A percentile compares a stretch with the other conserved stretches of the same genome.
Conservation (phyloP, 352 stramenopile genomes). For the Pythium aristosporum region DNA sequence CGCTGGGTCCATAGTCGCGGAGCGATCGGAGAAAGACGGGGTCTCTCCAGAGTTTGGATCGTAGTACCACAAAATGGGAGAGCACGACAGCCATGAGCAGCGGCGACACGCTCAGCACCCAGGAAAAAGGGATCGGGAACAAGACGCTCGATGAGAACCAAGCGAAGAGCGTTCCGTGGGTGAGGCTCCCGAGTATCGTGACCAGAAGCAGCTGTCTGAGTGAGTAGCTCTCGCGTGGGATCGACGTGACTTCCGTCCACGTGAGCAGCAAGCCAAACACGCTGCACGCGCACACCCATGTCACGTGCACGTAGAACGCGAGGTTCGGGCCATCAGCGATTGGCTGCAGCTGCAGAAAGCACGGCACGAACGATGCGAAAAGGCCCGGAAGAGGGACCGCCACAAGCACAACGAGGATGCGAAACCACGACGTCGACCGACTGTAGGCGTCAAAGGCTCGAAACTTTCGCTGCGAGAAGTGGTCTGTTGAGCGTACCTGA, state of each 20-base stretch:
- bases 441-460: slow-evolving; percentile 13
- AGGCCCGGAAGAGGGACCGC: slow-evolving; percentile 6
- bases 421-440: not conserved
- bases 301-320: slow-evolving; percentile 3
- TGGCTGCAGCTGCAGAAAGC: slow-evolving; percentile 6
- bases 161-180: not conserved
- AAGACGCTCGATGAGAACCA: not conserved
- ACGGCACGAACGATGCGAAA: not conserved
- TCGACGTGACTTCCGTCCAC: slow-evolving; percentile 15
- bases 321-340: slow-evolving; percentile 5
- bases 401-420: slow-evolving; percentile 2
- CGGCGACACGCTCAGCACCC: not conserved
- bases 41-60: slow-evolving; percentile 8
- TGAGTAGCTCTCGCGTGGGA: slow-evolving; percentile 15
- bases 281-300: not conserved
- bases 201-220: not conserved
- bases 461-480: slow-evolving; percentile 7
- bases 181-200: not conserved
- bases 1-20: not conserved
- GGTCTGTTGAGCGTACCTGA: not conserved
- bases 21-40: not conserved
- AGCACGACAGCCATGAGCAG: not conserved
- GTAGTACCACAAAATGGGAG: slow-evolving; percentile 7
- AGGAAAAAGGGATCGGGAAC: slow-evolving; percentile 17
- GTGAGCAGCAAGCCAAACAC: slow-evolving; percentile 18